Evolutionary conservation across 75 land plant species (phyloP).

Genomic region (Ceratopteris richardii): DNA sequence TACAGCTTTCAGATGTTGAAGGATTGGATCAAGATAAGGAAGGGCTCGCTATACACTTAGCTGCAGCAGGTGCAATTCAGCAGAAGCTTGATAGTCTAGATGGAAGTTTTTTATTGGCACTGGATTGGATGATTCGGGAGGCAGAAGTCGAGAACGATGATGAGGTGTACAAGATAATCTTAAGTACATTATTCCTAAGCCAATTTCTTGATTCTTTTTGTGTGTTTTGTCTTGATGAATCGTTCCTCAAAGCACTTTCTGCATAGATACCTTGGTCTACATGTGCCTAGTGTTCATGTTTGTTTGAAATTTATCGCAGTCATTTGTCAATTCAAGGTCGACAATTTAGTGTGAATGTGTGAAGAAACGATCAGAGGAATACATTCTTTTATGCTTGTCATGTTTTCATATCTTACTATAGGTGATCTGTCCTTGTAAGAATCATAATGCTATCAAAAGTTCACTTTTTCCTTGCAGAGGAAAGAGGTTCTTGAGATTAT

Average conservation of each 20-base stretch:
- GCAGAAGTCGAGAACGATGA: conserved; percentile 70
- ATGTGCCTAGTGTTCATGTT: background rate
- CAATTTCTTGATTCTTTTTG: background rate
- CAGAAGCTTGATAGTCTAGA: conserved; percentile 89
- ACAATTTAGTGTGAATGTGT: too few relatives aligned
- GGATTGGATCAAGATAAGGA: conserved; percentile 67
- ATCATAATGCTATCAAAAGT: too few relatives aligned
- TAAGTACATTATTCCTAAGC: background rate
- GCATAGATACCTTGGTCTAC: too few relatives aligned
- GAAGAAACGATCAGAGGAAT: too few relatives aligned
- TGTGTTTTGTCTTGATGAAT: background rate
- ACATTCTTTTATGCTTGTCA: too few relatives aligned
- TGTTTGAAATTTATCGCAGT: background rate
- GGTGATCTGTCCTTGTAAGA: too few relatives aligned
- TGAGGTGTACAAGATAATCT: conserved; percentile 48
- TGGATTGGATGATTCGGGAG: conserved; percentile 80
- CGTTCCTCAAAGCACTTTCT: too few relatives aligned
- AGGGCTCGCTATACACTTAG: conserved; percentile 68
- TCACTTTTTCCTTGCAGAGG: conserved; percentile 37
- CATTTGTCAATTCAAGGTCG: background rate
- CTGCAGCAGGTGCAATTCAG: conserved; percentile 83
- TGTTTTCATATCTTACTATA: too few relatives aligned
- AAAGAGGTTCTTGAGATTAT: conserved; percentile 75
- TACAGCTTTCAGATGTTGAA: conserved; percentile 56
- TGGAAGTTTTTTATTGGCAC: conserved; percentile 84